Base-by-base conservation (phyloP, 1,139 yeast species). In the Hemisphaericaspora xylanilytica region DNA sequence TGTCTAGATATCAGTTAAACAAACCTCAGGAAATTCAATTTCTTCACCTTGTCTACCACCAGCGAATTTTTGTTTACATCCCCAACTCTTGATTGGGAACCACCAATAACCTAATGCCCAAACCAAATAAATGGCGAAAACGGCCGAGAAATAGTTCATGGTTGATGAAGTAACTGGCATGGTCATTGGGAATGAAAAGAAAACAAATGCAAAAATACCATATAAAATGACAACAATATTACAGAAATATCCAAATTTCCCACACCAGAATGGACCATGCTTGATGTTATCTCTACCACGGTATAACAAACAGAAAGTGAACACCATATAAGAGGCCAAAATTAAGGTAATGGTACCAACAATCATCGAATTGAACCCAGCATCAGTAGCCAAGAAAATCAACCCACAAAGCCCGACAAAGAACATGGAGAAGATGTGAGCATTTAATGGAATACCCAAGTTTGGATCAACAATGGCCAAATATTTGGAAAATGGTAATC, bases 131-230 rank as follows among this genome's bases (percentile, higher is more conserved):
- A 78, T 77, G 1, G 65, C 82, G 45, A 81, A 66, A 15, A 82
- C 85, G 6, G 73, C 87, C n/a, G 79, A 68, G 24, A 83, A 84
- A 55, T 83, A 84, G 63, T 84, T 84, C 85, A 84, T 81, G 50
- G 73, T 71, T 38, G 74, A 73, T 28, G 71, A 75, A 3, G 75
- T 69, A 2, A 75, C 88, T 1, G 90, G 90, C 72, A 78, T 72
- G 35, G 64, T 64, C 32, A 80, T 69, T 35, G 92, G 92, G 64
- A 84, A 80, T 26, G 84, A 76, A 61, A 79, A 81, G 58, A 83
- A 75, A 5, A 80, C 80, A 38, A 78, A 55, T 12, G 83, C 78
- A 53, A 82, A 82, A 9, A 63, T 36, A 12, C 83, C 73, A 88
- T 87, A 82, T 10, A 59, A 52, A 26, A 82, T 58, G 14, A 82